Conservation (phyloP, 129 eudicot species). For the Smallanthus sonchifolius region DNA sequence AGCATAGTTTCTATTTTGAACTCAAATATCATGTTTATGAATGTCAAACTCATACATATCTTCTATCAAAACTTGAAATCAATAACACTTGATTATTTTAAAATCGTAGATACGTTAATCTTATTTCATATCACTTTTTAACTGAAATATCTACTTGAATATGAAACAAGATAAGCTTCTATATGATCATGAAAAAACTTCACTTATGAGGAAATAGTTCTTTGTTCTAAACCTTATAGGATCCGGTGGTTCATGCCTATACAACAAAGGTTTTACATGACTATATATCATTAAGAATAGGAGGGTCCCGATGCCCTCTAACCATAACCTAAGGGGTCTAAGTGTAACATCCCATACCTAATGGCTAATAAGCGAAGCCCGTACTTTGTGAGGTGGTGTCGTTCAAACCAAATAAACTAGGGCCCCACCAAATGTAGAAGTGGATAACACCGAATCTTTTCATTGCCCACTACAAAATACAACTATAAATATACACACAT, state of each 20-base stretch:
- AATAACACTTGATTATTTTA: too few species aligned
- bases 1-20: too few species aligned
- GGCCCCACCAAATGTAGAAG: slow-evolving; percentile 31
- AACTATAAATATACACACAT: slow-evolving; percentile 8
- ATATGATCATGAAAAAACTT: background rate
- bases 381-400: slow-evolving; percentile 22
- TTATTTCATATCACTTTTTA: too few species aligned
- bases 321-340: background rate
- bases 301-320: background rate
- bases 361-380: slow-evolving; percentile 8
- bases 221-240: background rate
- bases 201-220: background rate
- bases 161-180: background rate
- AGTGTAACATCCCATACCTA: slow-evolving; percentile 13
- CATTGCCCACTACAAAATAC: slow-evolving; percentile 20
- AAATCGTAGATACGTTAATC: too few species aligned
- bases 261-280: background rate
- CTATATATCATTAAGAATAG: background rate
- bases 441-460: slow-evolving; percentile 57
- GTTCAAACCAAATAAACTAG: slow-evolving; percentile 28
- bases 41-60: too few species aligned
- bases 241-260: background rate
- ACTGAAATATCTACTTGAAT: background rate
- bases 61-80: too few species aligned
- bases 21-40: too few species aligned